phyloP scores from a whole-genome alignment of 2,329 filamentous ascomycete species.

The Didymella keratinophila region DNA sequence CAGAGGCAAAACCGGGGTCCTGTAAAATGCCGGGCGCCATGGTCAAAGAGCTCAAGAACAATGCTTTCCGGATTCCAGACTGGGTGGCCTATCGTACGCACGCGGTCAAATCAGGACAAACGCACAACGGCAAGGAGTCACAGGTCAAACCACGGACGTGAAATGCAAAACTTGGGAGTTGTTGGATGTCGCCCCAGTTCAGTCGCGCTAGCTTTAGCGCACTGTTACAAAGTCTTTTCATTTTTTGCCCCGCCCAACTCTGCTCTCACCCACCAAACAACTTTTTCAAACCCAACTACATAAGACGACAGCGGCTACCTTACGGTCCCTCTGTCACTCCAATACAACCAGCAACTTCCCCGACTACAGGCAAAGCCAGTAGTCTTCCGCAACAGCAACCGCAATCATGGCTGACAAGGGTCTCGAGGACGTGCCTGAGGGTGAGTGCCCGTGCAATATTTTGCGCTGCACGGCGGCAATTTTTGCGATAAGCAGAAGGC shows the following conservation, averaged over 20 bases:
- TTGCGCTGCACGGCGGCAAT: slow-evolving; percentile 11
- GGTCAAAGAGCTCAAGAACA: slow-evolving; percentile 12
- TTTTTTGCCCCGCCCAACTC: slow-evolving; percentile 30
- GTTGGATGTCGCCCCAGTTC: slow-evolving; percentile 13
- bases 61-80: slow-evolving; percentile 18
- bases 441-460: slow-evolving; percentile 64
- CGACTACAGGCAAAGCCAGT: slow-evolving; percentile 23
- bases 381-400: slow-evolving; percentile 54
- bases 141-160: slow-evolving; percentile 4
- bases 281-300: slow-evolving; percentile 39
- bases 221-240: slow-evolving; percentile 25
- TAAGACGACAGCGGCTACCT: slow-evolving; percentile 20
- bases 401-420: slow-evolving; percentile 99
- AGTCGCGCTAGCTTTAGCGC: slow-evolving; percentile 19
- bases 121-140: slow-evolving; percentile 15
- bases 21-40: slow-evolving; percentile 49
- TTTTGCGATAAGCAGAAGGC: background rate
- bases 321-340: slow-evolving; percentile 22
- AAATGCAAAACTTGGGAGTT: slow-evolving; percentile 12
- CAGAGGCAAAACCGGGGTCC: slow-evolving; percentile 28
- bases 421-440: slow-evolving; percentile 96
- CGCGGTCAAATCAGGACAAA: slow-evolving; percentile 1
- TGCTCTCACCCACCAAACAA: slow-evolving; percentile 39
- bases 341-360: slow-evolving; percentile 49
- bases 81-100: slow-evolving; percentile 15